Evolutionary conservation across 2,329 filamentous ascomycete genomes (phyloP).

Genomic region (Sclerotinia subarctica): DNA sequence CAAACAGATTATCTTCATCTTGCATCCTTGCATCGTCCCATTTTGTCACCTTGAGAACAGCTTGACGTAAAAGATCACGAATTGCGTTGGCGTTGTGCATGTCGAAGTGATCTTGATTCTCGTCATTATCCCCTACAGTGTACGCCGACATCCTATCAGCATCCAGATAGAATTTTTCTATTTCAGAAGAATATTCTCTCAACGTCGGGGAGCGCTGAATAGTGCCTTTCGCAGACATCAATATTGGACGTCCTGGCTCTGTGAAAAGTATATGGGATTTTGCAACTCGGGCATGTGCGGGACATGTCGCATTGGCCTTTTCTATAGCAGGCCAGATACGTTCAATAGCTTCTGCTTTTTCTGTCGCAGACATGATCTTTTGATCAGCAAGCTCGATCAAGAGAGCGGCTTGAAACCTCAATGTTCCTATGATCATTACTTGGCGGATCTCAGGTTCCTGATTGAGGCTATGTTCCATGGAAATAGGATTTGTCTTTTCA

Average conservation of each 20-base stretch:
- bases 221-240: conserved; percentile 40
- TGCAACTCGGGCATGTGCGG: conserved; percentile 35
- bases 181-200: conserved; percentile 31
- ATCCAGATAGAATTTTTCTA: conserved; percentile 10
- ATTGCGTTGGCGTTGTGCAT: neutral
- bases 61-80: neutral
- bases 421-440: conserved; percentile 39
- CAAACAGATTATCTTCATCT: conserved; percentile 16
- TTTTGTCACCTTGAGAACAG: neutral
- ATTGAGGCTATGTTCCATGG: conserved; percentile 40
- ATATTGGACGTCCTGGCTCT: conserved; percentile 37
- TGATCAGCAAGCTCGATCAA: conserved; percentile 37
- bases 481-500: conserved; percentile 45
- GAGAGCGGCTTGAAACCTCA: conserved; percentile 40
- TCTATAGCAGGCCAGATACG: conserved; percentile 36
- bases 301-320: conserved; percentile 34
- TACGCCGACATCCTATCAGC: conserved; percentile 9
- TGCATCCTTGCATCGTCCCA: neutral
- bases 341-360: conserved; percentile 5
- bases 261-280: conserved; percentile 37
- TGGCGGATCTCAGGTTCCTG: conserved; percentile 38
- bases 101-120: neutral
- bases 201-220: conserved; percentile 37
- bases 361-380: neutral
- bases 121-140: neutral